Evolutionary conservation across 169 alveolate genomes (phyloP).

Genomic region (Miamiensis avidus): DNA sequence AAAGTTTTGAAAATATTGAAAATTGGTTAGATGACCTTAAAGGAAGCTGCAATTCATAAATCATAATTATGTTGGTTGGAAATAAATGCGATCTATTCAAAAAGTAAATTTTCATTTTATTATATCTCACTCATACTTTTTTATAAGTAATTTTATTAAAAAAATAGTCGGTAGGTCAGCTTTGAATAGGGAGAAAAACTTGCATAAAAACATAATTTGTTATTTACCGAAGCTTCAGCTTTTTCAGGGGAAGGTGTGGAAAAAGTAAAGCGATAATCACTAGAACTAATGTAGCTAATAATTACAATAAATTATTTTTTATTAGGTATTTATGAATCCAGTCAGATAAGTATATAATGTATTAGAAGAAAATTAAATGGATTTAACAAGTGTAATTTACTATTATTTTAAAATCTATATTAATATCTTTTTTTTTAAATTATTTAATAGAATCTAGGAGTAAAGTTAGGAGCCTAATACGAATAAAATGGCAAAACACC

Average conservation of each 20-base stretch:
- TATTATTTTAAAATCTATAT: too few relatives aligned
- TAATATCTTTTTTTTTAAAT: too few relatives aligned
- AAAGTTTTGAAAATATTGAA: background rate
- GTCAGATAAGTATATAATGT: background rate
- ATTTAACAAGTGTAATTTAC: background rate
- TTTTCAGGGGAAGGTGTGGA: background rate
- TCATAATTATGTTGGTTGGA: background rate
- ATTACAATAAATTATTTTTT: too few relatives aligned
- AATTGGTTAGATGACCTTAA: background rate
- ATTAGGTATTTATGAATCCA: background rate
- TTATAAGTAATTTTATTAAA: too few relatives aligned
- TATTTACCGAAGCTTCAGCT: background rate
- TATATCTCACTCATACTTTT: background rate
- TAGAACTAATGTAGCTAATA: background rate
- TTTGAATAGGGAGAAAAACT: background rate
- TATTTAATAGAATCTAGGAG: too few relatives aligned
- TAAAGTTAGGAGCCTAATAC: too few relatives aligned
- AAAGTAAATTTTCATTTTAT: background rate
- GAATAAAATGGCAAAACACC: too few relatives aligned
- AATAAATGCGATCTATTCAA: background rate
- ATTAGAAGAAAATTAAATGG: background rate
- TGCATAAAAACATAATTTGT: background rate
- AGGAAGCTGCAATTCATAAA: background rate
- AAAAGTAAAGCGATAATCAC: background rate
- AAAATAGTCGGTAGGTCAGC: background rate